phyloP scores from a whole-genome alignment of 306 rosid genomes.

The Trifolium pratense region DNA sequence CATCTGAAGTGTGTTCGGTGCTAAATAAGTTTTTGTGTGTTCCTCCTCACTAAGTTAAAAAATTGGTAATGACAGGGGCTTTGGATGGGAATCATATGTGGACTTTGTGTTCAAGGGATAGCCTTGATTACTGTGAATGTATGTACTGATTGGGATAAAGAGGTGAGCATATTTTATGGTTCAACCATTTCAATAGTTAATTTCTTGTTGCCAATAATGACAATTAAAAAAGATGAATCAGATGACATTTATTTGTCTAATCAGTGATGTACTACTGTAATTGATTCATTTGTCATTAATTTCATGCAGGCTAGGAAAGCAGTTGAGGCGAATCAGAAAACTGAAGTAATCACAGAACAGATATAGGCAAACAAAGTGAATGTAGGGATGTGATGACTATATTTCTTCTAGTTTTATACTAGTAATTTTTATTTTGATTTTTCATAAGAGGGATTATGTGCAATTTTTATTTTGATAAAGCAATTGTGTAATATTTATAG shows the following conservation, averaged over 20 bases:
- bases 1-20: no score
- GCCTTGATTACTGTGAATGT: constrained; percentile 48
- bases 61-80: constrained; percentile 50
- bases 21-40: no score
- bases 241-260: neutral
- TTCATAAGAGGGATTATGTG: no score
- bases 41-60: neutral
- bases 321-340: constrained; percentile 29
- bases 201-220: neutral
- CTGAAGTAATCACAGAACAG: constrained; percentile 18
- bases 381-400: no score
- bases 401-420: no score
- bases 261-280: neutral
- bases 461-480: no score
- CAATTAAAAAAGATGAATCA: neutral
- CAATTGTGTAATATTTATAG: no score
- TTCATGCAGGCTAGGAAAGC: constrained; percentile 58
- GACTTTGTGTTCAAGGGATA: constrained; percentile 57
- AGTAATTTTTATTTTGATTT: no score
- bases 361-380: neutral
- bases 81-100: constrained; percentile 73
- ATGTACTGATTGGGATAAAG: constrained; percentile 54
- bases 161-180: constrained; percentile 34
- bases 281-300: constrained; percentile 22
- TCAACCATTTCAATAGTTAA: neutral